phyloP scores from a whole-genome alignment of 108 stramenopile species.

The Cyclotella atomus region DNA sequence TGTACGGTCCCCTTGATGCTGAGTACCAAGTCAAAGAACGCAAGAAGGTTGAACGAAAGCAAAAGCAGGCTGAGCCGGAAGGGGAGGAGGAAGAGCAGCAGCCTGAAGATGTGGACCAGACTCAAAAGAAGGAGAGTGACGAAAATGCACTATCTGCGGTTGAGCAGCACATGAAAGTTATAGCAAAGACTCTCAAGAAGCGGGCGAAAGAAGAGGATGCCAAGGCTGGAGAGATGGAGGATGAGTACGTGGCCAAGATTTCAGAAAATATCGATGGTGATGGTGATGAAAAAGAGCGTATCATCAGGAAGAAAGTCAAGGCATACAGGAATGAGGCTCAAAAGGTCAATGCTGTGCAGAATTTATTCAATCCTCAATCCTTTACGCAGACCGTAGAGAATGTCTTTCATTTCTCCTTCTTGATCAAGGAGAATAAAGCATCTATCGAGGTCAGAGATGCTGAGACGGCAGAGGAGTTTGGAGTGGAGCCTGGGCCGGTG shows the following conservation, averaged over 20 bases:
- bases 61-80: conserved; percentile 32
- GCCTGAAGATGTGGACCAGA: conserved; percentile 61
- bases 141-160: conserved; percentile 74
- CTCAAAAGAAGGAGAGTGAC: conserved; percentile 40
- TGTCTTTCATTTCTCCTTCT: conserved; percentile 83
- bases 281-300: background rate
- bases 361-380: conserved; percentile 82
- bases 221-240: conserved; percentile 14
- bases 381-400: conserved; percentile 94
- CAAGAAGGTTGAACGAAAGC: conserved; percentile 54
- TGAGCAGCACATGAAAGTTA: conserved; percentile 62
- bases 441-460: conserved; percentile 29
- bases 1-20: conserved; percentile 73
- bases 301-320: conserved; percentile 26
- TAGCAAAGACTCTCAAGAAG: conserved; percentile 43
- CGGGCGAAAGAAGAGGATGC: conserved; percentile 20
- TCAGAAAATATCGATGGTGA: conserved; percentile 26
- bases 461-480: conserved; percentile 40
- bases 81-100: conserved; percentile 64
- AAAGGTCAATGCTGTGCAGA: conserved; percentile 58
- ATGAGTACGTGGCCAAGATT: conserved; percentile 23
- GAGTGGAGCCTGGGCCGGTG: conserved; percentile 44
- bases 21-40: conserved; percentile 54
- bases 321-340: conserved; percentile 41
- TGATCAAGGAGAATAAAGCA: conserved; percentile 73